phyloP scores from a whole-genome alignment of 352 stramenopile species.

The Detonula confervacea region DNA sequence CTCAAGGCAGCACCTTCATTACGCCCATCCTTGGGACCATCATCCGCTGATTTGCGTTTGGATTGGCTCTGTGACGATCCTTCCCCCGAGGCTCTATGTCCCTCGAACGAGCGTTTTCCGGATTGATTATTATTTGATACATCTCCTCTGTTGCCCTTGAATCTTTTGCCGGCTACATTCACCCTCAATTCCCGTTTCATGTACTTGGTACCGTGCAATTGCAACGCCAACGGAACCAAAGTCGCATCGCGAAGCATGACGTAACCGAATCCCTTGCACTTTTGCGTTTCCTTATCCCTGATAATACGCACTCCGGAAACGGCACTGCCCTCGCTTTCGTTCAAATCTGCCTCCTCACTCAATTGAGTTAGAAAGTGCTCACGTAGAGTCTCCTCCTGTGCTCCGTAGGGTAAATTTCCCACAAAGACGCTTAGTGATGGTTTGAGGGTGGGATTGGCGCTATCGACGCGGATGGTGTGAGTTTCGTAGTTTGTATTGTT shows the following conservation, averaged over 20 bases:
- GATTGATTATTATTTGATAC: not conserved
- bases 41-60: slow-evolving; percentile 35
- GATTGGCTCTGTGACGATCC: slow-evolving; percentile 8
- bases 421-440: slow-evolving; percentile 73
- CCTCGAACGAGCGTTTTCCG: slow-evolving; percentile 26
- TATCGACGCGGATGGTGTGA: slow-evolving; percentile 67
- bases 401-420: slow-evolving; percentile 76
- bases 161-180: slow-evolving; percentile 78
- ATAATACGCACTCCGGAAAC: slow-evolving; percentile 76
- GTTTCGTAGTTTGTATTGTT: slow-evolving; percentile 66
- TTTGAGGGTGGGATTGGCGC: slow-evolving; percentile 58
- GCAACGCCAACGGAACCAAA: slow-evolving; percentile 60
- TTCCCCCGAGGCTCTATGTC: slow-evolving; percentile 10
- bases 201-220: slow-evolving; percentile 66
- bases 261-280: slow-evolving; percentile 84
- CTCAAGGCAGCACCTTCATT: too few relatives aligned
- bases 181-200: slow-evolving; percentile 77
- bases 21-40: too few relatives aligned
- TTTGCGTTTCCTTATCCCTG: slow-evolving; percentile 76
- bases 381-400: slow-evolving; percentile 71
- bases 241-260: slow-evolving; percentile 67
- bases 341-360: slow-evolving; percentile 38
- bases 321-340: slow-evolving; percentile 42
- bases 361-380: slow-evolving; percentile 61
- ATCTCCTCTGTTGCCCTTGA: slow-evolving; percentile 69